Conservation (phyloP, 768 basidiomycete species). For the Amanita molliuscula region DNA sequence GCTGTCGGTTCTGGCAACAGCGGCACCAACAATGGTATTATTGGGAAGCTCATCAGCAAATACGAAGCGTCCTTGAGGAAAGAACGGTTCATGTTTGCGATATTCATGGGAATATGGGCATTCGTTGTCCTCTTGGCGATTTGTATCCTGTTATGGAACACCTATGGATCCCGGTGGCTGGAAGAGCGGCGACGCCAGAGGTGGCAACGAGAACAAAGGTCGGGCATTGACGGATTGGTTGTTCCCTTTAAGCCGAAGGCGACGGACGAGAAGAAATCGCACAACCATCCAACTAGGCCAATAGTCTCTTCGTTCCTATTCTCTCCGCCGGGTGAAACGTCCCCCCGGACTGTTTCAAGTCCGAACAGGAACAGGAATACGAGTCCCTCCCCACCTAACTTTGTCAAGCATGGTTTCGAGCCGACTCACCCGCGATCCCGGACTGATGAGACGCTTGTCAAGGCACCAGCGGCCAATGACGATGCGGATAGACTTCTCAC, state of each 20-base stretch:
- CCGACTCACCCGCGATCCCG: neutral
- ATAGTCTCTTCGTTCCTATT: constrained; percentile 9
- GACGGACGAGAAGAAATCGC: constrained; percentile 15
- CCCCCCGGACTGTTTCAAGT: constrained; percentile 8
- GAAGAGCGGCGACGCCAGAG: constrained; percentile 36
- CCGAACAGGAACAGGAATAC: constrained; percentile 3
- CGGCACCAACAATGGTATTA: constrained; percentile 44
- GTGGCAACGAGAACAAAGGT: constrained; percentile 43
- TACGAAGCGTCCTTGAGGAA: constrained; percentile 68
- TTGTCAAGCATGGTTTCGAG: constrained; percentile 1
- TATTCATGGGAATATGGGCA: constrained; percentile 80
- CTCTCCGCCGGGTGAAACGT: constrained; percentile 3
- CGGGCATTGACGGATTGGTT: constrained; percentile 33
- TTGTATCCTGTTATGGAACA: constrained; percentile 60
- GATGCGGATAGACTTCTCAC: constrained; percentile 35
- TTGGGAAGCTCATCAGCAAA: constrained; percentile 61
- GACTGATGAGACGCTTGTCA: constrained; percentile 3
- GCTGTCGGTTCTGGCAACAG: constrained; percentile 54
- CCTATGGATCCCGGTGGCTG: constrained; percentile 39
- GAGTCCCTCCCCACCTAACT: constrained; percentile 11
- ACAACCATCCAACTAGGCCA: constrained; percentile 8
- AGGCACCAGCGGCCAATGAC: constrained; percentile 4
- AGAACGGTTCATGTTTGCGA: constrained; percentile 73
- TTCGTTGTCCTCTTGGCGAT: constrained; percentile 77
- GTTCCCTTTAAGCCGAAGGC: constrained; percentile 21